phyloP scores from a whole-genome alignment of 352 stramenopile species.

The Phytophthora crassamura region DNA sequence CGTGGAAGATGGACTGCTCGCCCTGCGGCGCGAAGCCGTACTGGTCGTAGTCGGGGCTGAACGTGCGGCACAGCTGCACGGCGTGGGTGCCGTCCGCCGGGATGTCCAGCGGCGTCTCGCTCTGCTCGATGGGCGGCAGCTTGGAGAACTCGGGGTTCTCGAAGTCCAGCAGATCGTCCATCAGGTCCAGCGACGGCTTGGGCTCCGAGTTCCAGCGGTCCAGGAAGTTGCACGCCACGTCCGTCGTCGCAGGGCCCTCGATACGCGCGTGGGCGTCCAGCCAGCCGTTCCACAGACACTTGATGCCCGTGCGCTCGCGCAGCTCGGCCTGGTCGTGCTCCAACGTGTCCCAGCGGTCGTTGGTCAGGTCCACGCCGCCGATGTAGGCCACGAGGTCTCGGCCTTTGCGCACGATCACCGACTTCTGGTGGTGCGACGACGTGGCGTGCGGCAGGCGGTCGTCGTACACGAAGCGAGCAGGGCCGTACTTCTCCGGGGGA shows the following conservation, averaged over 20 bases:
- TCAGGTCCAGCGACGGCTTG: slow-evolving; percentile 44
- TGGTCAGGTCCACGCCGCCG: slow-evolving; percentile 61
- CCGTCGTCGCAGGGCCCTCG: slow-evolving; percentile 46
- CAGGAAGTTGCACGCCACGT: slow-evolving; percentile 74
- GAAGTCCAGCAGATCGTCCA: slow-evolving; percentile 61
- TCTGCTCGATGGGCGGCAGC: slow-evolving; percentile 24
- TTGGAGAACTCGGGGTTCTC: slow-evolving; percentile 45
- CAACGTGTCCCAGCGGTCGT: slow-evolving; percentile 69
- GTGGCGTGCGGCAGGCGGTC: slow-evolving; percentile 64
- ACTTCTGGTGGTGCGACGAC: slow-evolving; percentile 78
- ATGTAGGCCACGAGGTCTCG: slow-evolving; percentile 51
- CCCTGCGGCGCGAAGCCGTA: slow-evolving; percentile 57
- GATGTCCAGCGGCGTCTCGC: slow-evolving; percentile 14
- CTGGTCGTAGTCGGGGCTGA: slow-evolving; percentile 50
- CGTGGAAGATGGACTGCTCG: slow-evolving; percentile 60
- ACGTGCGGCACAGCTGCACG: slow-evolving; percentile 66
- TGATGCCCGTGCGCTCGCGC: slow-evolving; percentile 47
- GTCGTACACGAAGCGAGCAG: slow-evolving; percentile 63
- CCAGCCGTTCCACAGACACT: slow-evolving; percentile 58
- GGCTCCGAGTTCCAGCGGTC: slow-evolving; percentile 63
- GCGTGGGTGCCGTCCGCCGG: slow-evolving; percentile 17
- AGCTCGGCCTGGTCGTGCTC: slow-evolving; percentile 57
- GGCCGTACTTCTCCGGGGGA: slow-evolving; percentile 33
- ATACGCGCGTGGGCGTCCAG: slow-evolving; percentile 63
- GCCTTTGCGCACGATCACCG: slow-evolving; percentile 56